phyloP scores from a whole-genome alignment of 2,329 filamentous ascomycete species.

The Parastagonospora avenae region DNA sequence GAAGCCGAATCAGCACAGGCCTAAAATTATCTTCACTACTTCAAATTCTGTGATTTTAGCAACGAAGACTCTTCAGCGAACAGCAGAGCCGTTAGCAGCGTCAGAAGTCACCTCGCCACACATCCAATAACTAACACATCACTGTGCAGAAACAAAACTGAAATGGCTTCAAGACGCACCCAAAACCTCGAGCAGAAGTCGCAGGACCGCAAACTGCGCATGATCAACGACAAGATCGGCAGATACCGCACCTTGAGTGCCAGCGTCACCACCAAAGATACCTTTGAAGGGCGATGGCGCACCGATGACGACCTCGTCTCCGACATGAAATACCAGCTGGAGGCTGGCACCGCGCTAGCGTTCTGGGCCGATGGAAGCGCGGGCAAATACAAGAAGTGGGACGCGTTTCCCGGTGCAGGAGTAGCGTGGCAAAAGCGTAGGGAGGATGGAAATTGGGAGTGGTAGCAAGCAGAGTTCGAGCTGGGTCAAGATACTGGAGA shows the following conservation, averaged over 20 bases:
- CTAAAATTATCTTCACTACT: too few relatives aligned
- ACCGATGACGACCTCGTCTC: not conserved
- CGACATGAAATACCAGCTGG: not conserved
- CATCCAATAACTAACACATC: not conserved
- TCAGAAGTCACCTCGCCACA: not conserved
- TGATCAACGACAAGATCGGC: not conserved
- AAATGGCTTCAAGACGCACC: not conserved
- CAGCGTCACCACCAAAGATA: not conserved
- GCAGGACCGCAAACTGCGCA: not conserved
- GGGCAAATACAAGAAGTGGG: too few relatives aligned
- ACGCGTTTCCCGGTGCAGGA: slow-evolving; percentile 1
- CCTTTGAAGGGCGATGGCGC: not conserved
- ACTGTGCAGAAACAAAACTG: not conserved
- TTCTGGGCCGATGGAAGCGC: slow-evolving; percentile 1
- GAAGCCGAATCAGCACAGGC: too few relatives aligned
- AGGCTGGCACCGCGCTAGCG: not conserved
- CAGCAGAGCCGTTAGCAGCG: too few relatives aligned
- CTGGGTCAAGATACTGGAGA: not conserved
- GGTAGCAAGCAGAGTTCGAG: not conserved
- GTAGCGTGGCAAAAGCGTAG: not conserved
- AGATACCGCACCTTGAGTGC: not conserved
- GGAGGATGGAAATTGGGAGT: not conserved
- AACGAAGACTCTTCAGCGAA: too few relatives aligned
- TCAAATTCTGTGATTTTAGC: too few relatives aligned
- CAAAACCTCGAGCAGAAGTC: not conserved